Evolutionary conservation across 2,329 filamentous ascomycete genomes (phyloP), one percentile per base, ranked within the genome.

Genomic region (Cladophialophora yegresii): DNA sequence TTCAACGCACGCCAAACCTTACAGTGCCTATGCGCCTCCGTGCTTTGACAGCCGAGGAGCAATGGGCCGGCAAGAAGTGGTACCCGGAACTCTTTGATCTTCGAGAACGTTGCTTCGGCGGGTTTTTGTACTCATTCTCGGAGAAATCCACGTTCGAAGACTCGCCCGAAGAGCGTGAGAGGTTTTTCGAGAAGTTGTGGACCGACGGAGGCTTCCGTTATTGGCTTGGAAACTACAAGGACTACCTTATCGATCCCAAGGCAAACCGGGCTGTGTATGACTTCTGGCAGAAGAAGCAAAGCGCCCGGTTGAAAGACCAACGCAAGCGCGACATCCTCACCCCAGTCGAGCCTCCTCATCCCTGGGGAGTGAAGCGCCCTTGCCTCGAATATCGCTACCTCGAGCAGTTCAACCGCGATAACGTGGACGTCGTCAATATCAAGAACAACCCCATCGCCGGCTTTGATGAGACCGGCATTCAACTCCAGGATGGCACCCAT

Each of bases 1-100:
- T 89, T 73, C 86, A 89, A 70, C 81, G 88, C 12, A 89, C 86
- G 0, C 87, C 88, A 0, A 90, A 89, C 68, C 75, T 87, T 7
- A 83, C 84, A 0, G 71, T 89, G 0, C 86, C 86, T 0, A 88
- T 90, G 85, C 77, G 80, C 3, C 80, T 83, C 62, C 75, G 77
- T 2, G 62, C 76, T 0, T 74, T 87, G 40, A 80, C 79, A 1
- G 73, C 72, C 7, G 85, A 0, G 85, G 87, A 73, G 12, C 79
- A 81, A 65, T 81, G 84, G 66, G 82, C 87, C 69, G 75, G 83
- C 26, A 70, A 67, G 62, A 50, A 49, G 16, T 57, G 50, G 50
- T 68, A 68, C 28, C 66, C 66, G 20, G 65, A 68, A 45, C 62
- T 71, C 30, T 63, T 70, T 45, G 51, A 61, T 40, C 63, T 69